A percentile compares a stretch with the other conserved stretches of the same genome.
phyloP scores from a whole-genome alignment of 2,329 filamentous ascomycete species.

The Fusarium subtropicale region DNA sequence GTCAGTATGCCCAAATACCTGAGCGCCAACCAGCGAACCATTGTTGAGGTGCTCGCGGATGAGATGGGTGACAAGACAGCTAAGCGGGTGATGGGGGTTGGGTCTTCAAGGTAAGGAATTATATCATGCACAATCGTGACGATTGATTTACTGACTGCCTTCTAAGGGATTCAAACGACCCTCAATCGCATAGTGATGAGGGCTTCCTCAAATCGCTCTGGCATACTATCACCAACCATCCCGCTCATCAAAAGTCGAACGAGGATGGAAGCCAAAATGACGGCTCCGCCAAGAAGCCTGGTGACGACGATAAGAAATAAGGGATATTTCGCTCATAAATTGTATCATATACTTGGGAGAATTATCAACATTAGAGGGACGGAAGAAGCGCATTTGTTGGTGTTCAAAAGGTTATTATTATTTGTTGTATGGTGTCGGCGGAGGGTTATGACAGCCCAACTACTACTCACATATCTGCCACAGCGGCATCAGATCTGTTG shows the following conservation, averaged over 20 bases:
- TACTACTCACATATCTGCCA: constrained; percentile 46
- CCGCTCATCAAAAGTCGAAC: constrained; percentile 60
- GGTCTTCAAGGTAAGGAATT: constrained; percentile 50
- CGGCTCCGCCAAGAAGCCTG: constrained; percentile 43
- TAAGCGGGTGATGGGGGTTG: constrained; percentile 89
- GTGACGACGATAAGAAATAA: constrained; percentile 52
- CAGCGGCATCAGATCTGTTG: constrained; percentile 44
- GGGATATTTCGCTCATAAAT: constrained; percentile 50
- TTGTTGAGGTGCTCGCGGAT: constrained; percentile 95
- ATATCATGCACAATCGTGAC: not conserved
- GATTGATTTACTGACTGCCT: constrained; percentile 12
- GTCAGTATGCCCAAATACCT: constrained; percentile 96
- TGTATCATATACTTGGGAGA: constrained; percentile 42
- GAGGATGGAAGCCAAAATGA: constrained; percentile 38
- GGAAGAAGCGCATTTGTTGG: constrained; percentile 52
- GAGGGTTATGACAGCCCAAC: constrained; percentile 40
- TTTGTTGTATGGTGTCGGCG: constrained; percentile 49
- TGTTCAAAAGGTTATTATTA: constrained; percentile 54
- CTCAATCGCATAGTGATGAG: constrained; percentile 77
- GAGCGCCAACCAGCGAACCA: constrained; percentile 88
- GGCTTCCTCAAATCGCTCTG: constrained; percentile 93
- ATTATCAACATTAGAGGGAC: constrained; percentile 43
- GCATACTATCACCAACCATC: constrained; percentile 89
- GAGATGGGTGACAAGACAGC: constrained; percentile 95
- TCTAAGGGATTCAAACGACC: constrained; percentile 44